phyloP scores from a whole-genome alignment of 192 early-diverging fungal genomes.

The Mortierella alpina region DNA sequence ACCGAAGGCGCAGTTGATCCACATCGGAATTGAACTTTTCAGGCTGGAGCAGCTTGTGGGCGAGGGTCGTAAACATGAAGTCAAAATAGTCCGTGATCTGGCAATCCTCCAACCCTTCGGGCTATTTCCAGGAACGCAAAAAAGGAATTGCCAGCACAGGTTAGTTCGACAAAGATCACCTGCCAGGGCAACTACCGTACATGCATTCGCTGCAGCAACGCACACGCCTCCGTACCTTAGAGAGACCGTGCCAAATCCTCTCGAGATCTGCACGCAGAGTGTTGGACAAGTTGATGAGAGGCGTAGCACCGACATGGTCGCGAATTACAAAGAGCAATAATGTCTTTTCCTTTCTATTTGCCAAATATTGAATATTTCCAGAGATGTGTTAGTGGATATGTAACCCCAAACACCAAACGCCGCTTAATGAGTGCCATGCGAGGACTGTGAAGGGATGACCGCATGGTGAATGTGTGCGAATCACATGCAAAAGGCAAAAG shows the following conservation, averaged over 20 bases:
- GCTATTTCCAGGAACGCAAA: conserved; percentile 56
- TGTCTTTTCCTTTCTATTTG: conserved; percentile 83
- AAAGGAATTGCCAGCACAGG: not conserved
- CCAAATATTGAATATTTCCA: not conserved
- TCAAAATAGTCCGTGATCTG: conserved; percentile 91
- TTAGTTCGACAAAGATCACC: too few species aligned
- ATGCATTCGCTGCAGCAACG: not conserved
- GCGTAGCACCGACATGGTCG: conserved; percentile 91
- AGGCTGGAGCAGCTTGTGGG: conserved; percentile 89
- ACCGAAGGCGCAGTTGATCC: conserved; percentile 72
- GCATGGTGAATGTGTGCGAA: conserved; percentile 4
- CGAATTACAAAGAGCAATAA: conserved; percentile 96
- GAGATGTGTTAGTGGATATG: not conserved
- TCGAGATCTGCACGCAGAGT: conserved; percentile 87
- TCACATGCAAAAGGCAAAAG: conserved; percentile 28
- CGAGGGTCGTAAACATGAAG: conserved; percentile 86
- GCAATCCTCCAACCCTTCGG: conserved; percentile 81
- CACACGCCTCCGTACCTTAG: conserved; percentile 68
- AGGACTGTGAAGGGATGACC: not conserved
- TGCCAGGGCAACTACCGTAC: too few species aligned
- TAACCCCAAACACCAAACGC: not conserved
- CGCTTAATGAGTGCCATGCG: not conserved
- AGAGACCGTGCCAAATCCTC: conserved; percentile 90
- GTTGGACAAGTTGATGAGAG: conserved; percentile 81
- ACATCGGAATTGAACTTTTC: conserved; percentile 86